Evolutionary conservation across 1,284 basidiomycete species (phyloP).

Genomic region (Schizopora paradoxa): DNA sequence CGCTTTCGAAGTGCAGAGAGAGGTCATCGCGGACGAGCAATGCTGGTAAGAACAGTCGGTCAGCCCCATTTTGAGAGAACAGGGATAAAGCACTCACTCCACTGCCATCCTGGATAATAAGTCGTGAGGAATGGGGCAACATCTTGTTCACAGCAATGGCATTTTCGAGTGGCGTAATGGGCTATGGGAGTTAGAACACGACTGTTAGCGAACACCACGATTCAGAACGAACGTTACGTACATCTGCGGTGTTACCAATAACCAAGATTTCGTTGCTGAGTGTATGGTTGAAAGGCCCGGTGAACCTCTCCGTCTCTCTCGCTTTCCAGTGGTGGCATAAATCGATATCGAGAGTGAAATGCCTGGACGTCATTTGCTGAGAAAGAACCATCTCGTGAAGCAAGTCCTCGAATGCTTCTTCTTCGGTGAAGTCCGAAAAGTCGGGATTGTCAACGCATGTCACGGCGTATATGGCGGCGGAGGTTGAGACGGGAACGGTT

Average conservation of each 20-base stretch:
- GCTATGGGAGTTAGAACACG: not conserved
- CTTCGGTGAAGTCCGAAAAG: too few species aligned
- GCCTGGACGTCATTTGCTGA: not conserved
- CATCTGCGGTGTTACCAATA: constrained; percentile 4
- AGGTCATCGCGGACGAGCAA: not conserved
- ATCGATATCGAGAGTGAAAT: not conserved
- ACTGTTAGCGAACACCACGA: not conserved
- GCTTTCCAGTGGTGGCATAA: not conserved
- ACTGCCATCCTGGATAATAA: constrained; percentile 3
- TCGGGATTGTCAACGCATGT: not conserved
- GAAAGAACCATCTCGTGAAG: not conserved
- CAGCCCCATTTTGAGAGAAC: not conserved
- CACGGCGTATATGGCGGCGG: not conserved
- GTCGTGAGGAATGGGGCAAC: constrained; percentile 1
- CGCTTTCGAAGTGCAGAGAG: constrained; percentile 1
- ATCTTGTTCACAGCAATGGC: not conserved
- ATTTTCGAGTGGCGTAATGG: not conserved
- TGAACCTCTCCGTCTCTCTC: not conserved
- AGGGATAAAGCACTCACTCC: not conserved
- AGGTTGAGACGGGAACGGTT: not conserved
- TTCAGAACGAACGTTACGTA: not conserved
- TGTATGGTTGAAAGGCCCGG: constrained; percentile 2
- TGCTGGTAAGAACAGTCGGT: not conserved
- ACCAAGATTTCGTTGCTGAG: constrained; percentile 3
- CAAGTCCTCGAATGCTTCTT: not conserved